Evolutionary conservation across 495 filamentous ascomycete genomes (phyloP).

Genomic region (Lophiotrema nucula): DNA sequence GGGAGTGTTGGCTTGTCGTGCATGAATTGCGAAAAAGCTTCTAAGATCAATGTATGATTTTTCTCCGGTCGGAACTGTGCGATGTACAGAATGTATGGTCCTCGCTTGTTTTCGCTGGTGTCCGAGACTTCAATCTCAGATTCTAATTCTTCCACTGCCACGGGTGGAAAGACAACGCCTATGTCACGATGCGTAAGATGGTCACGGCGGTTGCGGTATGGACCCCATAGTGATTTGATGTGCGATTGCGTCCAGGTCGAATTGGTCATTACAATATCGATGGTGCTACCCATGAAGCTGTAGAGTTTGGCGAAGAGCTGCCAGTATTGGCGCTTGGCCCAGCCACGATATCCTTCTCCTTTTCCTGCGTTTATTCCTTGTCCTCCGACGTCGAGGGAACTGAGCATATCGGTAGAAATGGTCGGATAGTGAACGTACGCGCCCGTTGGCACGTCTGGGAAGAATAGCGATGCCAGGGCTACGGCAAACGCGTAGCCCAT

Average conservation of each 20-base stretch:
- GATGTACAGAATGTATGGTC: slow-evolving; percentile 79
- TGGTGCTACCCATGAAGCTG: slow-evolving; percentile 70
- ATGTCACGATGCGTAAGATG: slow-evolving; percentile 48
- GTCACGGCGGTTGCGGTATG: slow-evolving; percentile 42
- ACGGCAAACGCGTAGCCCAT: slow-evolving; percentile 97
- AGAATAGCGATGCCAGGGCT: slow-evolving; percentile 76
- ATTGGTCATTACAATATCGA: slow-evolving; percentile 96
- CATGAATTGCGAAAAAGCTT: slow-evolving; percentile 62
- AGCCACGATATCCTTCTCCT: slow-evolving; percentile 65
- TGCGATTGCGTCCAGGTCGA: slow-evolving; percentile 90
- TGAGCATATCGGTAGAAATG: slow-evolving; percentile 97
- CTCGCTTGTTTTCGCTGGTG: slow-evolving; percentile 63
- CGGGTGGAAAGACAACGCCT: slow-evolving; percentile 83
- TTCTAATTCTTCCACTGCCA: slow-evolving; percentile 79
- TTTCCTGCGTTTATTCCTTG: slow-evolving; percentile 82
- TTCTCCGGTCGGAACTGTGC: slow-evolving; percentile 98
- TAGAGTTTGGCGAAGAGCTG: slow-evolving; percentile 77
- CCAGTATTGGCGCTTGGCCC: slow-evolving; percentile 79
- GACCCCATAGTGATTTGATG: slow-evolving; percentile 79
- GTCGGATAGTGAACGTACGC: slow-evolving; percentile 98
- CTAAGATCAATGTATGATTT: slow-evolving; percentile 81
- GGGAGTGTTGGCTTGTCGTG: slow-evolving; percentile 9
- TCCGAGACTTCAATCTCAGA: slow-evolving; percentile 64
- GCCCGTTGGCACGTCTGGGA: slow-evolving; percentile 75
- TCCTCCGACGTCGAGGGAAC: slow-evolving; percentile 62